phyloP scores from a whole-genome alignment of 2,329 filamentous ascomycete species.

The Hortaea sp. region DNA sequence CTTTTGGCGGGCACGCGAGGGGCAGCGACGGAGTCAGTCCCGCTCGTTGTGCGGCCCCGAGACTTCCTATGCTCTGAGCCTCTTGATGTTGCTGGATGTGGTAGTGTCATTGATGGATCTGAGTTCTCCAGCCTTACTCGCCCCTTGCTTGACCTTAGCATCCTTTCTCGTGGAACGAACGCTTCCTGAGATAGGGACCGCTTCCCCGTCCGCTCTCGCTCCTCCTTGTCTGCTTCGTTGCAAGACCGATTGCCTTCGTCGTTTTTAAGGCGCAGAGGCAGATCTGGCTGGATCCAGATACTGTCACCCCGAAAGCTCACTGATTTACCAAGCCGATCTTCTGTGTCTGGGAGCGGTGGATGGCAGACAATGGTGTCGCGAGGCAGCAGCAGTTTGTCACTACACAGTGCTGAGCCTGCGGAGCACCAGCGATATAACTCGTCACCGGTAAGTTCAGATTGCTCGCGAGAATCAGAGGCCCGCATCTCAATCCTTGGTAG shows the following conservation, averaged over 20 bases:
- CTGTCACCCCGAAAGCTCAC: background rate
- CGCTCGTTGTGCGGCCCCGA: too few relatives aligned
- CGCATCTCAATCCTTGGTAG: too few relatives aligned
- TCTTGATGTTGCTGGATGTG: too few relatives aligned
- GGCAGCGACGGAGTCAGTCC: too few relatives aligned
- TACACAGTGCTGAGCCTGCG: background rate
- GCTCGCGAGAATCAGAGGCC: background rate
- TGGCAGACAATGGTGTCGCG: background rate
- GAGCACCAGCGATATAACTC: background rate
- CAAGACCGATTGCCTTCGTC: too few relatives aligned
- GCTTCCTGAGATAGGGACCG: background rate
- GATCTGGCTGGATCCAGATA: background rate
- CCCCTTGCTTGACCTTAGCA: background rate
- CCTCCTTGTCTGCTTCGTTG: too few relatives aligned
- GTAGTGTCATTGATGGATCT: too few relatives aligned
- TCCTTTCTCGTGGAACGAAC: background rate
- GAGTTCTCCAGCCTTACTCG: background rate
- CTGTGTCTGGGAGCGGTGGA: background rate
- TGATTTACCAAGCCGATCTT: background rate
- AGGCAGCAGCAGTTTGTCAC: background rate
- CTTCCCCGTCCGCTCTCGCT: too few relatives aligned
- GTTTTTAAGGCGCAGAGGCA: background rate
- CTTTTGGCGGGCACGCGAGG: too few relatives aligned
- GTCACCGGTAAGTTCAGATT: background rate
- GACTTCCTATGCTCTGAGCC: too few relatives aligned